These are phyloP conservation scores for Pluteus cervinus DNA, from an alignment of 768 basidiomycete species.

Conservation along the genomic window DNA sequence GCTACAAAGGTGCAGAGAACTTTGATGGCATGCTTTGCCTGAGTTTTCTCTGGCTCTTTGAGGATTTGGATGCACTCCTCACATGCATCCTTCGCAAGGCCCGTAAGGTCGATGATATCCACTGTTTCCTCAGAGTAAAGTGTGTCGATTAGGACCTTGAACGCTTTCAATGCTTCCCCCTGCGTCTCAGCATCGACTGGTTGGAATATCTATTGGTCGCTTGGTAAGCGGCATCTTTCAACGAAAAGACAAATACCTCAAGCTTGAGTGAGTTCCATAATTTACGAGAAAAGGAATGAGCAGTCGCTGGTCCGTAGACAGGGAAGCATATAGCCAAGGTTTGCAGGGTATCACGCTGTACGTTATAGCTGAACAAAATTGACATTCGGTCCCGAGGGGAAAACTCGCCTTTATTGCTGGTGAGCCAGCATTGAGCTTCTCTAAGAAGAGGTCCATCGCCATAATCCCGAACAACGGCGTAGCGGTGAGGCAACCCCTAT, in stretches of 20 bases:
- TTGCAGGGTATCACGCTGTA: conserved; percentile 81
- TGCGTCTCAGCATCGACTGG: conserved; percentile 78
- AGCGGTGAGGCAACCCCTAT: conserved; percentile 66
- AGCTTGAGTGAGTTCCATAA: conserved; percentile 91
- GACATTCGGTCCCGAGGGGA: neutral
- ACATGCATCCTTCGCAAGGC: conserved; percentile 68
- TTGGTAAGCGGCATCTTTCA: conserved; percentile 2
- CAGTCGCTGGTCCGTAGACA: conserved; percentile 67
- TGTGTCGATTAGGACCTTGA: conserved; percentile 67
- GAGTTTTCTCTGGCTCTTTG: conserved; percentile 89
- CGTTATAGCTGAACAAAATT: neutral
- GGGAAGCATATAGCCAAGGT: conserved; percentile 76
- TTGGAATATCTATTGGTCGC: conserved; percentile 72
- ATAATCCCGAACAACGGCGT: conserved; percentile 78
- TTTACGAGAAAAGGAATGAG: conserved; percentile 58
- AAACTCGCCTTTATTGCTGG: conserved; percentile 72
- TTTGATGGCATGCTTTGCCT: conserved; percentile 84
- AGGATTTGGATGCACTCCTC: conserved; percentile 77
- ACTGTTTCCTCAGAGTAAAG: conserved; percentile 52
- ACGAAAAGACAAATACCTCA: conserved; percentile 48
- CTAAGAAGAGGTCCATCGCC: conserved; percentile 84
- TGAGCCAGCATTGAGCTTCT: conserved; percentile 83
- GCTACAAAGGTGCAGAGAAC: conserved; percentile 71
- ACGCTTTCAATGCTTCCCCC: conserved; percentile 61
- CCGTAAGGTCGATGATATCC: conserved; percentile 37